phyloP scores from a whole-genome alignment of 2,329 filamentous ascomycete genomes.

The Trichoderma guizhouense region DNA sequence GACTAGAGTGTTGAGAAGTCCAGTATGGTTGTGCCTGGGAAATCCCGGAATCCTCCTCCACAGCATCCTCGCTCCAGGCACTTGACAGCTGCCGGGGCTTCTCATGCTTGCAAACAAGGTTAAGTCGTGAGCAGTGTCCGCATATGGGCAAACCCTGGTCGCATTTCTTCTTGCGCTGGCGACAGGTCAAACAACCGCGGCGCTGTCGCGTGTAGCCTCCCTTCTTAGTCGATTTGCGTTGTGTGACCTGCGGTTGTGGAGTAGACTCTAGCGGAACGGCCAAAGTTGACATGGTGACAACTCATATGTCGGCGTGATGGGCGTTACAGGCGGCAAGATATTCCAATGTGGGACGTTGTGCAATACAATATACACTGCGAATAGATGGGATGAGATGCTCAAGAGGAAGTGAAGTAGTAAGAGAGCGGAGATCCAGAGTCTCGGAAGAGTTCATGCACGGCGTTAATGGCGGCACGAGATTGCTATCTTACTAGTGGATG shows the following conservation, averaged over 20 bases:
- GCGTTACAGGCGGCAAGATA: background rate
- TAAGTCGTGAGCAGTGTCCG: conserved; percentile 4
- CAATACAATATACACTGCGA: background rate
- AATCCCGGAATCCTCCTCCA: background rate
- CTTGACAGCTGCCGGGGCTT: background rate
- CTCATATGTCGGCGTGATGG: background rate
- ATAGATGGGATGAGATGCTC: background rate
- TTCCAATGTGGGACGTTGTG: background rate
- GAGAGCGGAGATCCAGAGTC: background rate
- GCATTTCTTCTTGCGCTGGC: conserved; percentile 12
- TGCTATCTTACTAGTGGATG: background rate
- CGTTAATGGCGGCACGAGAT: conserved; percentile 1
- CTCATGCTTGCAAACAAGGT: conserved; percentile 10
- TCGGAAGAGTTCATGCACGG: background rate
- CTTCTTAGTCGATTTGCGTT: background rate
- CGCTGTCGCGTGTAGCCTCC: conserved; percentile 8
- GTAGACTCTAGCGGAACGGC: background rate
- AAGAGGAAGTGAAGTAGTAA: background rate
- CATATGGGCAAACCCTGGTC: conserved; percentile 1
- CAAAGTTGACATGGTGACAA: background rate
- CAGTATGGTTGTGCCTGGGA: background rate
- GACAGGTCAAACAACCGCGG: conserved; percentile 2
- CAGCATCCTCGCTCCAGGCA: background rate
- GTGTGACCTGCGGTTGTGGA: background rate
- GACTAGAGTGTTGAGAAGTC: background rate